A percentile compares a stretch with the other conserved stretches of the same genome.
Conservation (phyloP, 2,329 filamentous ascomycete species). For the Capronia epimyces region DNA sequence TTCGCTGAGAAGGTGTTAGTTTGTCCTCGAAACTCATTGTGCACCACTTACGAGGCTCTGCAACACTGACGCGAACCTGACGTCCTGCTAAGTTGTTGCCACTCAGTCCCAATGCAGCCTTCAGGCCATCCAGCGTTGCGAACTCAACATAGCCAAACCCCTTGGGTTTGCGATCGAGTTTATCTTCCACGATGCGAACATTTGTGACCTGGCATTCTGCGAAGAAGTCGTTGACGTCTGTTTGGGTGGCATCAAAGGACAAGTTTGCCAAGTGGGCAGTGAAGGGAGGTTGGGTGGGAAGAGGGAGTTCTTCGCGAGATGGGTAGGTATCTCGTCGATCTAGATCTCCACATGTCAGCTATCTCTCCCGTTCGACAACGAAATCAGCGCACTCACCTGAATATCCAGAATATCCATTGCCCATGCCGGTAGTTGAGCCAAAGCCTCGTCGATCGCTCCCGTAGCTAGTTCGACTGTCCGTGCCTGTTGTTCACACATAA, state of each 20-base stretch:
- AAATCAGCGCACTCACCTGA: constrained; percentile 29
- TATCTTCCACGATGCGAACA: constrained; percentile 95
- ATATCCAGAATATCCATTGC: constrained; percentile 35
- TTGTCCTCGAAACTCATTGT: neutral
- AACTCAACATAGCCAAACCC: constrained; percentile 99
- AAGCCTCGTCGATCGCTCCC: constrained; percentile 48
- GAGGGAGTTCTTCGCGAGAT: constrained; percentile 69
- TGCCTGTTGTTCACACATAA: constrained; percentile 28
- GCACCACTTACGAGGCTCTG: constrained; percentile 82
- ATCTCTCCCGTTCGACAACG: neutral
- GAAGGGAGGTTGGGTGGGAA: constrained; percentile 88
- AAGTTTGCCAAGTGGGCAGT: constrained; percentile 96
- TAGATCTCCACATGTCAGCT: constrained; percentile 19
- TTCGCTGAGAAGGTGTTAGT: constrained; percentile 61
- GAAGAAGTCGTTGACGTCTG: constrained; percentile 82
- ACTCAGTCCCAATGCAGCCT: constrained; percentile 80
- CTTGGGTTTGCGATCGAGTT: constrained; percentile 87
- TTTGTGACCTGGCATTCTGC: constrained; percentile 76
- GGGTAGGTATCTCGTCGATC: constrained; percentile 45
- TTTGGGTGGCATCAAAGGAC: constrained; percentile 84
- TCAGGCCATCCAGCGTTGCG: constrained; percentile 75
- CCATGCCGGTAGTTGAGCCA: constrained; percentile 37
- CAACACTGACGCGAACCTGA: constrained; percentile 87
- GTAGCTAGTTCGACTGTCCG: constrained; percentile 44
- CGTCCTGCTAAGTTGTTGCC: constrained; percentile 79